Evolutionary conservation across 2,329 filamentous ascomycete species (phyloP).

Genomic region (Fusarium papillatum): DNA sequence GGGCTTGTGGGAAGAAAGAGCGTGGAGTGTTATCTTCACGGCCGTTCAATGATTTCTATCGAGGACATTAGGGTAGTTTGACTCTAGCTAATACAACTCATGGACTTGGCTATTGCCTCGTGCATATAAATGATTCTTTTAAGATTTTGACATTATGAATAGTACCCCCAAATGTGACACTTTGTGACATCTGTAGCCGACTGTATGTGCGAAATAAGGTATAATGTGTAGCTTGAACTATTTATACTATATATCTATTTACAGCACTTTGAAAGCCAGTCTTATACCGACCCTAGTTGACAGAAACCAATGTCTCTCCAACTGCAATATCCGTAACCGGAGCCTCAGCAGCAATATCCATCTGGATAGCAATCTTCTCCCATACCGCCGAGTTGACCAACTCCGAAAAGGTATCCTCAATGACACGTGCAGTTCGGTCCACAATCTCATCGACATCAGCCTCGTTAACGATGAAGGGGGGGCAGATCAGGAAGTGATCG

Average conservation of each 20-base stretch:
- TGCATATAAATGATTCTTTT: neutral
- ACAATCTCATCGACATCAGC: slow-evolving; percentile 37
- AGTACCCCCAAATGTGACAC: neutral
- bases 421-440: slow-evolving; percentile 25
- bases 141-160: neutral
- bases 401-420: slow-evolving; percentile 35
- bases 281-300: neutral
- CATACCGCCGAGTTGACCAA: slow-evolving; percentile 19
- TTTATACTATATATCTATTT: neutral
- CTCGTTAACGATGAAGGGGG: slow-evolving; percentile 31
- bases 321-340: neutral
- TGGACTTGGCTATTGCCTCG: neutral
- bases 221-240: neutral
- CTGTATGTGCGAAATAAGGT: neutral
- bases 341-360: slow-evolving; percentile 16
- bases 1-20: neutral
- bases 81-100: neutral
- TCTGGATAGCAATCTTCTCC: slow-evolving; percentile 36
- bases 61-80: neutral
- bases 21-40: neutral
- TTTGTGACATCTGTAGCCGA: too few relatives aligned
- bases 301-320: neutral
- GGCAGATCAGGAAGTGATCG: slow-evolving; percentile 37
- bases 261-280: neutral
- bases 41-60: neutral